Base-by-base conservation (phyloP, 2,329 filamentous ascomycete genomes). In the Aspergillus amoenus region DNA sequence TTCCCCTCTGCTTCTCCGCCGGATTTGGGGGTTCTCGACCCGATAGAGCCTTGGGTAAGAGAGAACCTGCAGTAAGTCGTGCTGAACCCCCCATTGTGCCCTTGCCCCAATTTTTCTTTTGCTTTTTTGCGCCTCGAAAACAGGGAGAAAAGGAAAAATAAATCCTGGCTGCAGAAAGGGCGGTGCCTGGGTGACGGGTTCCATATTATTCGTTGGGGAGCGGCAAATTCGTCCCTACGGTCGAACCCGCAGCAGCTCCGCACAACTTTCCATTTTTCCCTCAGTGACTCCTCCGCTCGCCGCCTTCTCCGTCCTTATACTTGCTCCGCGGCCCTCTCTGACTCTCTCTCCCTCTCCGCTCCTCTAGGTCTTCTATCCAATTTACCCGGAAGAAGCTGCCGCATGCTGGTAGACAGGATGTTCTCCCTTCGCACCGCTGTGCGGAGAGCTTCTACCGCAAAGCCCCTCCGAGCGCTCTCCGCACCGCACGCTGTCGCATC, bases 371-470 rank as follows among this genome's bases (percentile, higher is more conserved):
- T 46, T 61, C 59, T 64, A 55, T 58, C 52, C 40, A 48, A 40
- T 55, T 47, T 58, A 30, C 58, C 52, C 56, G 27, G 65, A 54
- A 41, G 63, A 68, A 73, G 72, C 70, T 75, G 71, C 73, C 73
- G 72, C 71, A 75, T 75, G 73, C 66, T 73, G 66, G 69, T 69
- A 67, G 66, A 63, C 68, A 76, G 67, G 62, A 76, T 77, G 74
- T 64, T 77, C 65, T 75, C 74, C 65, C 70, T 75, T 71, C 74
- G 72, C 69, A 71, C 72, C 65, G 72, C 74, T 66, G 73, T 75
- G 73, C 74, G 74, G 72, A 76, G 74, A 75, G 73, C 75, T 72
- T 72, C 71, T 60, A 66, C 70, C 64, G 65, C 60, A 60, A 74
- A 73, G 64, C 72, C 73, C 66, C 68, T 75, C 66, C 71, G 72